Base-by-base conservation (phyloP, 208 protist genomes). In the Sergeia podlipaevii region DNA sequence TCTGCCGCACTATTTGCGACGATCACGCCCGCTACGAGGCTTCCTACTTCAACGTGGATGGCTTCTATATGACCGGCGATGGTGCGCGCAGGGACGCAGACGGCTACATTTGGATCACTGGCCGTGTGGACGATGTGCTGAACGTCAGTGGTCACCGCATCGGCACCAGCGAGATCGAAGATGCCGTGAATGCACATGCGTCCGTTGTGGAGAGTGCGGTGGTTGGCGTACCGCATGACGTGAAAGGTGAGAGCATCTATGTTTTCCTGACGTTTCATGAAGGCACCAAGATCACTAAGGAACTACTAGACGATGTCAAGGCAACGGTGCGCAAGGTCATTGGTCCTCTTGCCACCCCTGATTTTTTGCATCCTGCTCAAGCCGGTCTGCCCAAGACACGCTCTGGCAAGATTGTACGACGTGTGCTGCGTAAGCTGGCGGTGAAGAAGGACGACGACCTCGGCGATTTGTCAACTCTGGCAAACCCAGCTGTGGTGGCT, bases 381-480 rank as follows among this genome's bases (percentile, higher is more conserved):
- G 57, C 47, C 26, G 81, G 85, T 0, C 82, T 99, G 24, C 97
- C 97, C 29, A 99, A 99, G 85, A 99, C 97, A 6, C 89, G 97
- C 41, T 96, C 83, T 4, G 97, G 97, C 56, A 99, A 99, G 81
- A 99, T 99, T 57, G 97, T 99, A 77, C 88, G 98, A 23, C 84
- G 98, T 34, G 92, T 99, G 27, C 80, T 99, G 21, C 83, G 97
- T 27, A 99, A 99, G 79, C 95, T 99, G 42, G 96, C 97, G 11
- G 52, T 66, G 27, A 65, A 71, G 15, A 54, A 73, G 5, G 66
- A 60, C 18, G 80, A 91, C 10, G 78, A 92, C 27, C 62, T 98
- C 2, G 96, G 96, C 15, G 97, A 98, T 61, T 73, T 76, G 15
- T 80, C 77, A 29, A 98, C 97, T 6, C 70, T 98, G 13, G 71